Evolutionary conservation across 495 filamentous ascomycete species (phyloP), one percentile per base, ranked within the genome.

Genomic region (Evernia prunastri): DNA sequence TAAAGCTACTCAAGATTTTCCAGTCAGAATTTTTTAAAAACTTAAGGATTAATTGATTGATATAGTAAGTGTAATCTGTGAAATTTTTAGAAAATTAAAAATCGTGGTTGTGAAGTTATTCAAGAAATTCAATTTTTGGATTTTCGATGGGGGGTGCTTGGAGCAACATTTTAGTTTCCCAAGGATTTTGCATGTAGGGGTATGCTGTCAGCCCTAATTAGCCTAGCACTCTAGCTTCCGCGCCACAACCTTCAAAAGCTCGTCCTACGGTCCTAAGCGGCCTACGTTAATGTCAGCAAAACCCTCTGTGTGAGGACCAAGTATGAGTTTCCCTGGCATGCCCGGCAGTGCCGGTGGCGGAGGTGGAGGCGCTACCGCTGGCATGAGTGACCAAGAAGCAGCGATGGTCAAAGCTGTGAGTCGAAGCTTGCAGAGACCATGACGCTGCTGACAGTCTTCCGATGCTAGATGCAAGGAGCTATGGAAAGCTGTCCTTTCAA

Each of bases 401-500:
- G 69, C 72, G 49, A 82, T 83, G 77, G 76, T 82, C 35, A 84
- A 80, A 70, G 75, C 76, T 71, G 82, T 84, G 63, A 23, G 80
- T 71, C 27, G 35, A 25, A 17, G 27, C 27, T 20, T 40, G 4
- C 37, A 20, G 2, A 45, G 35, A n/a, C 47, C 57, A 42, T 56
- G 20, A 47, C 9, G 36, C 33, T 15, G 31, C 45, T 57, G 35
- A n/a, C 39, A 18, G 23, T 25, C 27, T 47, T n/a, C 49, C 13
- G 42, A 53, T 66, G 18, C 12, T 65, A 92, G 91, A 89, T 96
- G 82, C 82, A 90, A 81, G 72, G 75, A 25, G 83, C 84, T 43
- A 95, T 95, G 89, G 92, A 97, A 73, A 92, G 88, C 9, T 97
- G 92, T 75, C 87, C 87, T 15, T 82, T 84, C 42, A 96, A 96